Conservation (phyloP, 2,329 filamentous ascomycete genomes). For the Fusarium tricinctum region DNA sequence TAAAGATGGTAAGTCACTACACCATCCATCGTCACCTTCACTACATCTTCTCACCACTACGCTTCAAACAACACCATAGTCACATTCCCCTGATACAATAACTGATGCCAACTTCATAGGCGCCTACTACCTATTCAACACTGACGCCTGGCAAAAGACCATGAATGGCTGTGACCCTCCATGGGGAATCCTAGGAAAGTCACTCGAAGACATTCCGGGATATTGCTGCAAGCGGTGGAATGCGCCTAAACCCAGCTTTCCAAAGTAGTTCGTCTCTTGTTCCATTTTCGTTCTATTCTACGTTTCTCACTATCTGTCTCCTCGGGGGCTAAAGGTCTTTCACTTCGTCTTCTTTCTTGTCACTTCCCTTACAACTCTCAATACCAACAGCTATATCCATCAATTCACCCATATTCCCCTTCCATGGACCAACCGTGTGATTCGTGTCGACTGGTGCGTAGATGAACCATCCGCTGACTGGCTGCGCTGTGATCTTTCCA, state of each 20-base stretch:
- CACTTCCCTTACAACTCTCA: conserved; percentile 7
- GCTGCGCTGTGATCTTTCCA: conserved; percentile 51
- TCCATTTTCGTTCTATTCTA: not conserved
- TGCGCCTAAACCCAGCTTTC: not conserved
- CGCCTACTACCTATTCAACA: conserved; percentile 36
- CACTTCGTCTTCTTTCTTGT: fast-evolving
- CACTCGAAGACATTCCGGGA: conserved; percentile 15
- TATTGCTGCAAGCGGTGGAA: conserved; percentile 39
- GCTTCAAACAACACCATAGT: too few species aligned
- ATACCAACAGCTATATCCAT: conserved; percentile 27
- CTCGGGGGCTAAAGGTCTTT: not conserved
- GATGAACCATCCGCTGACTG: conserved; percentile 58
- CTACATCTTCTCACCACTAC: fast-evolving
- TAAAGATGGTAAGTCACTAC: conserved; percentile 22
- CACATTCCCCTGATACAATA: not conserved
- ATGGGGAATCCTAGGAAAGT: conserved; percentile 29
- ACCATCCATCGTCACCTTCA: not conserved
- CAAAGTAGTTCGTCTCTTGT: not conserved
- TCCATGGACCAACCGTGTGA: conserved; percentile 27
- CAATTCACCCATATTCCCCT: conserved; percentile 47
- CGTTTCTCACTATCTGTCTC: not conserved
- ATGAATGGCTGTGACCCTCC: conserved; percentile 35
- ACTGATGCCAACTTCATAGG: conserved; percentile 6
- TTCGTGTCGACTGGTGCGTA: conserved; percentile 55
- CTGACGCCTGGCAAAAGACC: conserved; percentile 11